Conservation (phyloP, 208 protist genomes). For the Kentomonas sorsogonicus region DNA sequence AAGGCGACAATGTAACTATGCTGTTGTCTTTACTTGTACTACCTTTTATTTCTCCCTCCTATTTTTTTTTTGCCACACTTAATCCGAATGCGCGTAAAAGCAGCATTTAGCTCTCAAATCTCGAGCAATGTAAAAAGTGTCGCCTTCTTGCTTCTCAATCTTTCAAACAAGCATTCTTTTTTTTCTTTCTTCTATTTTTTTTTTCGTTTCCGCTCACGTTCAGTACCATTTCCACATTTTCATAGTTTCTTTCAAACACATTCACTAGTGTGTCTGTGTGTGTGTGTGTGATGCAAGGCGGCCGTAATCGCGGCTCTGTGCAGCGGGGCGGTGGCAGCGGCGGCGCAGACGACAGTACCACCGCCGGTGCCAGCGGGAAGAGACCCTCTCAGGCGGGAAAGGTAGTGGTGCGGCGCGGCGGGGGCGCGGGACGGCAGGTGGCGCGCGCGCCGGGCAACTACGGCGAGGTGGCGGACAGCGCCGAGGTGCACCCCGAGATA, state of each 20-base stretch:
- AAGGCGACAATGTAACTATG: neutral
- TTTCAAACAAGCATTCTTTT: slow-evolving; percentile 1
- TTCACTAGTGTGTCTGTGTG: too few relatives aligned
- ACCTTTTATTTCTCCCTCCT: neutral
- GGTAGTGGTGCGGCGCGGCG: too few relatives aligned
- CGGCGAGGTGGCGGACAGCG: slow-evolving; percentile 47
- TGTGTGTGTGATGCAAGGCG: too few relatives aligned
- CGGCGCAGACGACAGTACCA: too few relatives aligned
- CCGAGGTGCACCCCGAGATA: slow-evolving; percentile 77
- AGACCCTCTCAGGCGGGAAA: too few relatives aligned
- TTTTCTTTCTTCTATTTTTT: slow-evolving; percentile 11
- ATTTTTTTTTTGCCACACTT: neutral
- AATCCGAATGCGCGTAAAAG: neutral
- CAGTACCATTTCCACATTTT: neutral
- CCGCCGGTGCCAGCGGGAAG: too few relatives aligned
- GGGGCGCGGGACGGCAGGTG: too few relatives aligned
- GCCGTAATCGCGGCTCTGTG: too few relatives aligned
- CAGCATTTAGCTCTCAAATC: neutral
- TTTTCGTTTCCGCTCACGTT: slow-evolving; percentile 4
- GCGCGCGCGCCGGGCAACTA: too few relatives aligned
- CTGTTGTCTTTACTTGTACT: neutral
- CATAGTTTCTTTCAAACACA: neutral
- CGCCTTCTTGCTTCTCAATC: slow-evolving; percentile 1
- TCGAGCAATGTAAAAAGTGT: neutral
- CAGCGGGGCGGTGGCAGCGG: too few relatives aligned